Evolutionary conservation across 371 early-diverging fungal genomes (phyloP).

Genomic region (Syncephalastrum sp.): DNA sequence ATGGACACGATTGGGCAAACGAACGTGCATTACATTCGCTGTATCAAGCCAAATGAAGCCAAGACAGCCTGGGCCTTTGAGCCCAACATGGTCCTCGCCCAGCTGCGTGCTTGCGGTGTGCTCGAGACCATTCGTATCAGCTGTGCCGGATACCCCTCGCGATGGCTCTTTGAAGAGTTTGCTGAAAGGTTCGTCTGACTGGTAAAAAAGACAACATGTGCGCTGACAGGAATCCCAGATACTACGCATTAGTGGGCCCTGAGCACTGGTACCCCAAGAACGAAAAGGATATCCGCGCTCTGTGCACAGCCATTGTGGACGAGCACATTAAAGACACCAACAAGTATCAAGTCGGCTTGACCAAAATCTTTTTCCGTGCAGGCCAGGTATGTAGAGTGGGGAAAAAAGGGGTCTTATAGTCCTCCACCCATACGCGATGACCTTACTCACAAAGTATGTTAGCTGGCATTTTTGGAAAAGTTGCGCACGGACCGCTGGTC

Average conservation of each 20-base stretch:
- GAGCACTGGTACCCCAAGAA: conserved; percentile 59
- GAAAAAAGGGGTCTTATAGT: too few species aligned
- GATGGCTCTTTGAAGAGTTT: conserved; percentile 93
- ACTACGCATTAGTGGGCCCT: conserved; percentile 79
- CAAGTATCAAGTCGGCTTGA: conserved; percentile 94
- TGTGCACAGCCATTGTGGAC: conserved; percentile 68
- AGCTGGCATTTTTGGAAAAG: conserved; percentile 91
- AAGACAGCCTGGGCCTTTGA: conserved; percentile 92
- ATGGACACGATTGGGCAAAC: conserved; percentile 94
- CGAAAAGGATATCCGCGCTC: conserved; percentile 43
- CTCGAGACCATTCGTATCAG: conserved; percentile 99
- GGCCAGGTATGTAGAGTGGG: conserved; percentile 56
- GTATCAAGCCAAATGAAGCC: conserved; percentile 96
- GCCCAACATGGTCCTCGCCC: conserved; percentile 89
- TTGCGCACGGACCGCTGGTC: conserved; percentile 78
- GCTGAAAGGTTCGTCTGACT: conserved; percentile 46
- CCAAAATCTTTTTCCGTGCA: conserved; percentile 99
- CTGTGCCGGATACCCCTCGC: conserved; percentile 97
- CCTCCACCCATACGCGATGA: too few species aligned
- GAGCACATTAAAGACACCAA: conserved; percentile 70
- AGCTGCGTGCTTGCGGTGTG: conserved; percentile 99
- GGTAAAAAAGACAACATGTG: neutral
- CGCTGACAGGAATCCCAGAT: conserved; percentile 48
- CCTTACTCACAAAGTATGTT: neutral
- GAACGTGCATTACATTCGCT: conserved; percentile 96